Evolutionary conservation across 306 rosid species (phyloP).

Genomic region (Albizia julibrissin): DNA sequence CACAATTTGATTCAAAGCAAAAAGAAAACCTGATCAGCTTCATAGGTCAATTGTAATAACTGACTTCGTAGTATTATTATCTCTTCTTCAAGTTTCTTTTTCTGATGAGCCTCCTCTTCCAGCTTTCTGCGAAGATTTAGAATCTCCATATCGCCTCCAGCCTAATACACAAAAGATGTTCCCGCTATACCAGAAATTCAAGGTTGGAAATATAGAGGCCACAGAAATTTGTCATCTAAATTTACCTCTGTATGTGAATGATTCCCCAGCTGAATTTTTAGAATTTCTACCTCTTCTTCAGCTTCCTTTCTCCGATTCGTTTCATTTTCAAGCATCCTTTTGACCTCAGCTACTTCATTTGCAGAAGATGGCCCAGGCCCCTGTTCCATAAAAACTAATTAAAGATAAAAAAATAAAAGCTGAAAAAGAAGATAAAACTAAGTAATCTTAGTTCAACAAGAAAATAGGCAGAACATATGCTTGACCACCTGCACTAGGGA

Average conservation of each 20-base stretch:
- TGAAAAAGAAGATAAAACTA: neutral
- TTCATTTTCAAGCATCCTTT: constrained; percentile 71
- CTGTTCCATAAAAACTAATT: constrained; percentile 44
- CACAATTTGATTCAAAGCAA: constrained; percentile 17
- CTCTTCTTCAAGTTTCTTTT: constrained; percentile 89
- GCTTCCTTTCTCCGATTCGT: constrained; percentile 58
- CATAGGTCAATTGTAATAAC: constrained; percentile 75
- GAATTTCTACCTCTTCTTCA: constrained; percentile 71
- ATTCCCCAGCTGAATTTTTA: constrained; percentile 54
- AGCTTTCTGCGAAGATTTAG: constrained; percentile 57
- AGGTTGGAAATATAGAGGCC: constrained; percentile 18
- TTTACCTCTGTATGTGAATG: constrained; percentile 54
- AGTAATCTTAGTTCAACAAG: neutral
- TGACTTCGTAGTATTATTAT: constrained; percentile 78
- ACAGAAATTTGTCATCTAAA: constrained; percentile 7
- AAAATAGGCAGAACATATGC: neutral
- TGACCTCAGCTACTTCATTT: constrained; percentile 61
- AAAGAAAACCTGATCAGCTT: constrained; percentile 84
- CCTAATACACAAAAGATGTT: constrained; percentile 53
- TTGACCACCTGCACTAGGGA: constrained; percentile 10
- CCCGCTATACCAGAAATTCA: constrained; percentile 36
- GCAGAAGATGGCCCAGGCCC: constrained; percentile 45
- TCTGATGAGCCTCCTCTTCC: constrained; percentile 79
- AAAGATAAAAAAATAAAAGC: neutral
- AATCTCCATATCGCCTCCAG: constrained; percentile 63